phyloP scores from a whole-genome alignment of 208 protist genomes.

The Crithidia expoeki region DNA sequence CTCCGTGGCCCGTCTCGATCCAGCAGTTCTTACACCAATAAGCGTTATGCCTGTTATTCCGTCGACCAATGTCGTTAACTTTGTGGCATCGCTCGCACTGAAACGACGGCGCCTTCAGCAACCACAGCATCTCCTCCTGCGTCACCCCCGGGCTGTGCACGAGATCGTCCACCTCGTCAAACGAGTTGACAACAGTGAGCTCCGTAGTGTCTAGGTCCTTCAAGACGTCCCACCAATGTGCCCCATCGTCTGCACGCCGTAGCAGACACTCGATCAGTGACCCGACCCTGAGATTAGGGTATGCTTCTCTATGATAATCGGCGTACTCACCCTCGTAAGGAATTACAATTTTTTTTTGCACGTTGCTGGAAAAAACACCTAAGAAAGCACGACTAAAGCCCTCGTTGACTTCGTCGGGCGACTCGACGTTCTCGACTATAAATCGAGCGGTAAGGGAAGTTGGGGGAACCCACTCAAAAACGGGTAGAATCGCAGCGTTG shows the following conservation, averaged over 20 bases:
- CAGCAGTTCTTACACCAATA: constrained; percentile 88
- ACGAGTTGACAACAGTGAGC: constrained; percentile 33
- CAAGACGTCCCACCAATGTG: constrained; percentile 89
- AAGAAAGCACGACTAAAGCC: constrained; percentile 54
- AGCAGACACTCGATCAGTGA: constrained; percentile 74
- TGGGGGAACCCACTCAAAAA: constrained; percentile 67
- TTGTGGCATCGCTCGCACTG: constrained; percentile 77
- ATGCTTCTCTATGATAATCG: constrained; percentile 59
- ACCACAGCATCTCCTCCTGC: constrained; percentile 75
- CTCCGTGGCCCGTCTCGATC: constrained; percentile 81
- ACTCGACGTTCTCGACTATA: constrained; percentile 46
- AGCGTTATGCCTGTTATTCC: constrained; percentile 53
- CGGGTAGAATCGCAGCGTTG: constrained; percentile 17
- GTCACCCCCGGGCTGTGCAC: constrained; percentile 72
- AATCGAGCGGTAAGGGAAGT: constrained; percentile 57
- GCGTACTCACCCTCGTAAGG: constrained; percentile 75
- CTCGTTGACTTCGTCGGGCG: constrained; percentile 30
- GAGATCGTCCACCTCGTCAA: constrained; percentile 61
- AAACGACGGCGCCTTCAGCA: constrained; percentile 64
- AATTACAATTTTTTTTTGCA: constrained; percentile 35
- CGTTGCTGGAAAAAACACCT: constrained; percentile 37
- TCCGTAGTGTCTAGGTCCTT: constrained; percentile 38
- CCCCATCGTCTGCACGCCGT: constrained; percentile 61
- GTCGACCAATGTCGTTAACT: constrained; percentile 73
- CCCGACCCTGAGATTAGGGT: constrained; percentile 43